phyloP scores from a whole-genome alignment of 1,139 yeast species.

The Komagataea norvegica region DNA sequence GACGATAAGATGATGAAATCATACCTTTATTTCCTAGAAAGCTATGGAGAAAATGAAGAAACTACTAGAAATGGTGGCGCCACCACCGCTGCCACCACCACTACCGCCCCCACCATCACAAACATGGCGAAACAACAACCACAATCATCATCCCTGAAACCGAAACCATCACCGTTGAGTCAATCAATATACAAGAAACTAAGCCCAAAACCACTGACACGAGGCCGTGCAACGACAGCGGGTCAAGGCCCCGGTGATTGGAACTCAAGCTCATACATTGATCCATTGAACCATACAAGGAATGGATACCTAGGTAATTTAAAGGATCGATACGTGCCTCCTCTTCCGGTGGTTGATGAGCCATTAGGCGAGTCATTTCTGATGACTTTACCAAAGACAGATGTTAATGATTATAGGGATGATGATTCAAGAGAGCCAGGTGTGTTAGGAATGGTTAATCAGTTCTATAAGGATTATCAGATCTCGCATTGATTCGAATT shows the following conservation, averaged over 20 bases:
- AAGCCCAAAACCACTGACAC: constrained; percentile 5
- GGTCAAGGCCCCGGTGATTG: constrained; percentile 14
- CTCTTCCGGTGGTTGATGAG: constrained; percentile 6
- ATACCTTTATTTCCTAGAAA: constrained; percentile 79
- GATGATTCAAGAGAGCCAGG: constrained; percentile 49
- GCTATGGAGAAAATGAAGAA: constrained; percentile 52
- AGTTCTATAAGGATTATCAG: constrained; percentile 63
- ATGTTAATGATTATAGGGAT: constrained; percentile 31
- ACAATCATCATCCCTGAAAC: constrained; percentile 15
- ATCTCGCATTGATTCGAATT: constrained; percentile 17
- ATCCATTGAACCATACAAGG: constrained; percentile 4
- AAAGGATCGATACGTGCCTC: constrained; percentile 7
- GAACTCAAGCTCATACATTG: constrained; percentile 7
- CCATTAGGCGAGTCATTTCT: constrained; percentile 28
- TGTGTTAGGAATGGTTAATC: constrained; percentile 78
- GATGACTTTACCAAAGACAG: constrained; percentile 28
- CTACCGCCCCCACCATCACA: constrained; percentile 15
- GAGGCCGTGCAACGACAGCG: constrained; percentile 10
- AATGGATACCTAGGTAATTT: constrained; percentile 7
- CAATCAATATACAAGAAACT: constrained; percentile 18
- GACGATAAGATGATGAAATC: constrained; percentile 93
- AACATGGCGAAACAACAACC: constrained; percentile 11
- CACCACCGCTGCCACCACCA: not conserved
- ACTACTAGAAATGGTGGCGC: constrained; percentile 31
- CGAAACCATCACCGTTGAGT: constrained; percentile 16